These are phyloP conservation scores for Aspergillus hancockii DNA, from an alignment of 495 filamentous ascomycete species.

Conservation along the genomic window DNA sequence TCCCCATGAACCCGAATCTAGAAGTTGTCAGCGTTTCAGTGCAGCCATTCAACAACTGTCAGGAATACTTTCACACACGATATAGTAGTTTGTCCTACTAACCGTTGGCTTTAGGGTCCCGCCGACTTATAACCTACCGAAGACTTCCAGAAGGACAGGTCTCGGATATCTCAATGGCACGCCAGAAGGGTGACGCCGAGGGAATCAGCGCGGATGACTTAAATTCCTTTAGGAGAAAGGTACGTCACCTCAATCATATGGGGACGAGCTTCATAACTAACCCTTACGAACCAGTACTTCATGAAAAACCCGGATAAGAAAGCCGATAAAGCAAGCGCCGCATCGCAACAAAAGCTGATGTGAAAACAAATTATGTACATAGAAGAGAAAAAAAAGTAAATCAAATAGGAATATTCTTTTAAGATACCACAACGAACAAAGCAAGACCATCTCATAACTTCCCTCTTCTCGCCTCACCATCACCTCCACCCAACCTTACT, in stretches of 20 bases:
- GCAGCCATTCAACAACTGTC: slow-evolving; percentile 87
- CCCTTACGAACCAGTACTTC: slow-evolving; percentile 20
- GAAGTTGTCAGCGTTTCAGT: slow-evolving; percentile 77
- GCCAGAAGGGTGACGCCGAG: slow-evolving; percentile 39
- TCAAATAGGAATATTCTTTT: background rate
- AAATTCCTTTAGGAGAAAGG: slow-evolving; percentile 74
- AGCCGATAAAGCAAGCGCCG: slow-evolving; percentile 6
- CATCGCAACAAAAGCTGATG: slow-evolving; percentile 2
- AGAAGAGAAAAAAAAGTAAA: slow-evolving; percentile 1
- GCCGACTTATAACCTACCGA: slow-evolving; percentile 81
- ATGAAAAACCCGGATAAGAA: slow-evolving; percentile 7
- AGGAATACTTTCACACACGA: slow-evolving; percentile 22
- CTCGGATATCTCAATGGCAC: slow-evolving; percentile 38
- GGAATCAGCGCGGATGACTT: slow-evolving; percentile 68
- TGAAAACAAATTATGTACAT: background rate
- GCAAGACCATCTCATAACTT: slow-evolving; percentile 25
- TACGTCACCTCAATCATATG: slow-evolving; percentile 15
- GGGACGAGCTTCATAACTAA: background rate
- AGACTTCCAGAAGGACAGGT: slow-evolving; percentile 65
- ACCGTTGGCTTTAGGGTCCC: slow-evolving; percentile 61
- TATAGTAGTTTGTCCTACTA: slow-evolving; percentile 2
- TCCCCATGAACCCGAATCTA: slow-evolving; percentile 77
- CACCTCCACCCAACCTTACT: slow-evolving; percentile 40
- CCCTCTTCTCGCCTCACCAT: slow-evolving; percentile 14
- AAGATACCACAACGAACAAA: slow-evolving; percentile 19